phyloP scores from a whole-genome alignment of 805 yeast genomes.

The Candida alai region DNA sequence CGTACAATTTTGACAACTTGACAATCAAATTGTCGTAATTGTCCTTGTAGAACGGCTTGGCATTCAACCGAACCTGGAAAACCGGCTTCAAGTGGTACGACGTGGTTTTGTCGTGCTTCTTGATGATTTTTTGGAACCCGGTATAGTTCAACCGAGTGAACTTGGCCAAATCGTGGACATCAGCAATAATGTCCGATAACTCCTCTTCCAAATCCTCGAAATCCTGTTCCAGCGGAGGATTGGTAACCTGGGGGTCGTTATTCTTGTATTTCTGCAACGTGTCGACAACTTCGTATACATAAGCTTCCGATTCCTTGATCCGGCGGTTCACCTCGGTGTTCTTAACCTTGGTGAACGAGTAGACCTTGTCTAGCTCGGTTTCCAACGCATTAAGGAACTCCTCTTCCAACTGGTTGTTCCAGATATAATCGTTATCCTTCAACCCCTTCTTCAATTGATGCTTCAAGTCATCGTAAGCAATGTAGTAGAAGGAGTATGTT shows the following conservation, averaged over 20 bases:
- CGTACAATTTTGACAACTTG: constrained; percentile 83
- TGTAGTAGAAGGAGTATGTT: constrained; percentile 87
- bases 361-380: constrained; percentile 86
- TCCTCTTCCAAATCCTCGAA: constrained; percentile 42
- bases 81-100: constrained; percentile 73
- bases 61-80: constrained; percentile 85
- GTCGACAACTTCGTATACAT: constrained; percentile 63
- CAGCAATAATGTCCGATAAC: constrained; percentile 79
- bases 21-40: constrained; percentile 88
- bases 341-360: constrained; percentile 84
- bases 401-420: constrained; percentile 82
- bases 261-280: constrained; percentile 25
- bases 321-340: constrained; percentile 81
- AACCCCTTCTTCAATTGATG: constrained; percentile 70
- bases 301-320: constrained; percentile 73
- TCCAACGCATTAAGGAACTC: constrained; percentile 73
- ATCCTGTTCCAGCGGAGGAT: constrained; percentile 39
- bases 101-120: constrained; percentile 93
- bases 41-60: constrained; percentile 95
- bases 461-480: constrained; percentile 88
- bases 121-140: constrained; percentile 94
- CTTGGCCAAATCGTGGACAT: constrained; percentile 94
- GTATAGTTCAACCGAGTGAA: constrained; percentile 91
- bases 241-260: constrained; percentile 20
- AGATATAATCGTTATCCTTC: constrained; percentile 49